A percentile compares a stretch with the other conserved stretches of the same genome.
Conservation (phyloP, 768 basidiomycete species). For the Thelephora aurantiotincta region DNA sequence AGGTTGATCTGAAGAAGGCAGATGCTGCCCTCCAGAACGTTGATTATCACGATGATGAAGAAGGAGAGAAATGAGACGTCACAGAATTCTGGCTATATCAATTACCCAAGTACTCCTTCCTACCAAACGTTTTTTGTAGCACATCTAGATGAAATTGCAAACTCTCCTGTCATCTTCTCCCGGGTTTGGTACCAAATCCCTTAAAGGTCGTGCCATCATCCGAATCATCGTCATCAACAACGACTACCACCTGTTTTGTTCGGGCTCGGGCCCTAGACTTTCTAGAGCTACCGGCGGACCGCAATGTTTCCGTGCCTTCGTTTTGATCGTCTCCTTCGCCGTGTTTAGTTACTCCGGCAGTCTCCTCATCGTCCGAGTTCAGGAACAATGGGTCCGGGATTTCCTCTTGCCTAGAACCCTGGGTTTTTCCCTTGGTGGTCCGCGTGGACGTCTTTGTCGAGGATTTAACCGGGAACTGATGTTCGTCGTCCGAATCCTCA, state of each 20-base stretch:
- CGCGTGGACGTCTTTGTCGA: background rate
- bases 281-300: conserved; percentile 13
- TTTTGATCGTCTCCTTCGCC: conserved; percentile 15
- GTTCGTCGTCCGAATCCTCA: conserved; percentile 28
- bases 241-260: conserved; percentile 12
- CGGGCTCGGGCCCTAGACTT: conserved; percentile 10
- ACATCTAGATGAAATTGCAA: background rate
- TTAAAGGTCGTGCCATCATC: conserved; percentile 62
- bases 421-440: background rate
- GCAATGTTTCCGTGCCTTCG: conserved; percentile 11
- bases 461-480: conserved; percentile 2
- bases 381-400: conserved; percentile 2
- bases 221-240: conserved; percentile 49
- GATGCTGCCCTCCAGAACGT: conserved; percentile 75
- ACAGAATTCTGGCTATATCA: too few species aligned
- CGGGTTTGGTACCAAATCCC: conserved; percentile 32
- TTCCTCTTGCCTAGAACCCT: conserved; percentile 1
- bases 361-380: conserved; percentile 2
- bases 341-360: conserved; percentile 26
- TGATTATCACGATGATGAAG: conserved; percentile 6
- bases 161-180: background rate
- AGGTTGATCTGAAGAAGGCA: conserved; percentile 75
- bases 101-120: too few species aligned
- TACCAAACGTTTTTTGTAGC: too few species aligned
- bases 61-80: background rate